These are phyloP conservation scores for Cladorrhinum sp. DNA, from an alignment of 2,329 filamentous ascomycete genomes.

Conservation along the genomic window DNA sequence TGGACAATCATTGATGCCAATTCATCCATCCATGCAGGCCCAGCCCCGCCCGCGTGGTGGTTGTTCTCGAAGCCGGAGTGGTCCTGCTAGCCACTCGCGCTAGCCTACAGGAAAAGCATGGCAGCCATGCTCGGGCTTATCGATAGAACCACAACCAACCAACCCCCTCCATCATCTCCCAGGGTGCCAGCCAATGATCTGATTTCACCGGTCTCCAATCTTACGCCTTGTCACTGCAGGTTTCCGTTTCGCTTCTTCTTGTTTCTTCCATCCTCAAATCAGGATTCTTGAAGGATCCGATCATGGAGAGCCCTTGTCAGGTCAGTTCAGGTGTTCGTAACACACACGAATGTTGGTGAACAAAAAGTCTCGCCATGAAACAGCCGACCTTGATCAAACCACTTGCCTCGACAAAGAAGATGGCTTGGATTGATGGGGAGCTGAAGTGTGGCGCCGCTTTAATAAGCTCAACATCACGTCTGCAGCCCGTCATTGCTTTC, in stretches of 20 bases:
- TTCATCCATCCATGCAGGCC: neutral
- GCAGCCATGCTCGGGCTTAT: neutral
- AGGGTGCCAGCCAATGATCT: neutral
- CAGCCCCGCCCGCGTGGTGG: neutral
- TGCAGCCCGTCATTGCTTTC: neutral
- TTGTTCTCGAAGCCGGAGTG: neutral
- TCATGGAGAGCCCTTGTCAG: neutral
- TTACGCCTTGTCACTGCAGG: neutral
- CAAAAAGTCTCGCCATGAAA: neutral
- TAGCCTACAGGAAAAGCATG: neutral
- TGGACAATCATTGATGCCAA: neutral
- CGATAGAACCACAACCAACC: neutral
- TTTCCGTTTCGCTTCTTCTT: neutral
- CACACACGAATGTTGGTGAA: neutral
- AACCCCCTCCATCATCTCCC: neutral
- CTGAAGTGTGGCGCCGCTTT: no score
- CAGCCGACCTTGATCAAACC: neutral
- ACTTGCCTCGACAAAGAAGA: neutral
- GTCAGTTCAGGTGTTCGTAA: neutral
- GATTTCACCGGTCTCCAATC: neutral
- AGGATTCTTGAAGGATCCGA: conserved; percentile 1
- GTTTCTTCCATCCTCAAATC: neutral
- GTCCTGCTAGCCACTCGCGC: neutral
- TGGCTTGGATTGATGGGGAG: neutral
- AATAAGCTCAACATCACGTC: no score